A percentile compares a stretch with the other conserved stretches of the same genome.
Evolutionary conservation across 176 grass and related monocot genomes (phyloP).

Genomic region (Saccharum officinarum): DNA sequence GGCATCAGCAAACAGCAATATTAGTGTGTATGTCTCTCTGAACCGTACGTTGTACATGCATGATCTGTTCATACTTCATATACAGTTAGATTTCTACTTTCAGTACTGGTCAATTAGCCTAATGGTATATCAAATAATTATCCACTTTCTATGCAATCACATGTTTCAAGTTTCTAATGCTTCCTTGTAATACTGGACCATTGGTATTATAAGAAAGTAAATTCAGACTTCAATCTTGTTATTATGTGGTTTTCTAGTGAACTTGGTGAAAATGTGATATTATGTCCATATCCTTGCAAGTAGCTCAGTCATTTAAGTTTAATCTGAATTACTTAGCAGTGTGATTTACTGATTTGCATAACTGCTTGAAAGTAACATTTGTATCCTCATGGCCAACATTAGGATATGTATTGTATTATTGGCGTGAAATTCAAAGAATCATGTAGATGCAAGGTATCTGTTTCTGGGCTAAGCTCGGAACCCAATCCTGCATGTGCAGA

Average conservation of each 20-base stretch:
- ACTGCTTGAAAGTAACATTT: background rate
- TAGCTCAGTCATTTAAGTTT: background rate
- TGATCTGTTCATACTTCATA: background rate
- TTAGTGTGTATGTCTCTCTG: slow-evolving; percentile 75
- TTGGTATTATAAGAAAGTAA: slow-evolving; percentile 12
- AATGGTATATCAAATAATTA: slow-evolving; percentile 9
- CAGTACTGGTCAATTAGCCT: background rate
- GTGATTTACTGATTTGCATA: background rate
- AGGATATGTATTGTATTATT: slow-evolving; percentile 1
- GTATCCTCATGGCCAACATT: background rate
- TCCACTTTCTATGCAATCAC: background rate
- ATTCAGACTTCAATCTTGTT: background rate
- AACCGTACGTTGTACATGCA: background rate
- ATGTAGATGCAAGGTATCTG: slow-evolving; percentile 6
- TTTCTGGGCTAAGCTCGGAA: slow-evolving; percentile 1
- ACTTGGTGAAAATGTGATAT: slow-evolving; percentile 21
- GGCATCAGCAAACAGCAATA: slow-evolving; percentile 66
- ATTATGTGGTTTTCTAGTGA: slow-evolving; percentile 6
- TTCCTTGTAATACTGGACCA: slow-evolving; percentile 1
- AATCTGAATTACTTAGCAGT: slow-evolving; percentile 1
- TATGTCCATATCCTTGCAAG: slow-evolving; percentile 8
- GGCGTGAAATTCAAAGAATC: slow-evolving; percentile 1
- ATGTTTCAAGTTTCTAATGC: background rate
- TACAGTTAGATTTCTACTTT: slow-evolving; percentile 1
- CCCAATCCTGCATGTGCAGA: background rate